Base-by-base conservation (phyloP, 129 eudicot genomes). In the Sambucus nigra region DNA sequence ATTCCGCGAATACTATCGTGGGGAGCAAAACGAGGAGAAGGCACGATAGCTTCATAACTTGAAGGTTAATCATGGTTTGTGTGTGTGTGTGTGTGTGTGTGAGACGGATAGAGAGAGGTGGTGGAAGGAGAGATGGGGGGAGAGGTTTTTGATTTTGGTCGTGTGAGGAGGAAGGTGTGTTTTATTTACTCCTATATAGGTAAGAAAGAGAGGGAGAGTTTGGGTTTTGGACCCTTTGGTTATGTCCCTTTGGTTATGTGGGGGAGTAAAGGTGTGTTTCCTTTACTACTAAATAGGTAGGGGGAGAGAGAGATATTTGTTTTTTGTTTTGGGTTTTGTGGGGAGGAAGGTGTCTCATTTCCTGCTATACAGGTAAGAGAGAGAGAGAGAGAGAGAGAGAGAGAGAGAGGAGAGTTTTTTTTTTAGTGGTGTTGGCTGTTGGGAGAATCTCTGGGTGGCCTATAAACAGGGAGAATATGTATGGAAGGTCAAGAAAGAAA, bases 21-120 rank as follows among this genome's bases (percentile, higher is more conserved):
- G 74, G 76, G 3, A 73, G 50, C 14, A 64, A 45, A 28, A 59
- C 19, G 18, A 81, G 65, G 46, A 77, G 25, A 51, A 74, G 64
- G 47, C 23, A 12, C 25, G 22, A 21, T 19, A 25, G 9, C 38
- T 18, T 51, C 26, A 12, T 12, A 49, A 35, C 7, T 15, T 44
- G 61, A 58, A 38, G 52, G 57, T 3, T 20, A 66, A 70, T 63
- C 49, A 51, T 55, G 47, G 53, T 67, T 11, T 12, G 3, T 27
- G 19, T 53, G 22, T 15, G 1, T 27, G 14, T 53, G 40, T 23
- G 40, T 44, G 21, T 4, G 45, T 11, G 3, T 3, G 51, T 24
- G 35, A n/a, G 17, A 5, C 14, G 17, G 25, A 53, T 5, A 52
- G 57, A 52, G 57, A 52, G 38, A 25, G 39, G 15, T n/a, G n/a